Conservation (phyloP, 2,329 filamentous ascomycete species). For the Neofusicoccum ribis region DNA sequence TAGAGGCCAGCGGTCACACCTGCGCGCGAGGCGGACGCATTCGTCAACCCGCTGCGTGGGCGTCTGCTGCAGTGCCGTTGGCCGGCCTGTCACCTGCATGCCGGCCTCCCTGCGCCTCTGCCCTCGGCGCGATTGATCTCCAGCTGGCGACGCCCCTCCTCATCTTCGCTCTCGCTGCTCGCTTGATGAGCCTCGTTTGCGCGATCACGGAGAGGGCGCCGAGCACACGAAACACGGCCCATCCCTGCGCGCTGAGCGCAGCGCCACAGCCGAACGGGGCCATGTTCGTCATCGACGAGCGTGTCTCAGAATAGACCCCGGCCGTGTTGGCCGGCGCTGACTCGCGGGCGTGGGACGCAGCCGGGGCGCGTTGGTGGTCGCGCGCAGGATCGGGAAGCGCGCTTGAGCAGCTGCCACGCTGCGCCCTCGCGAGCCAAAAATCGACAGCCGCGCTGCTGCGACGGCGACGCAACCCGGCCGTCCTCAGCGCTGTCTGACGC, state of each 20-base stretch:
- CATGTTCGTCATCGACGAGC: slow-evolving; percentile 5
- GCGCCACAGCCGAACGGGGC: slow-evolving; percentile 9
- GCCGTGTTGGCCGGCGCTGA: background rate
- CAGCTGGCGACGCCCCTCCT: background rate
- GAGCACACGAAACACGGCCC: slow-evolving; percentile 10
- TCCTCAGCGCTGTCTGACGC: background rate
- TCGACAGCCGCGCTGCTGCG: background rate
- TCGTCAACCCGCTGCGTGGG: background rate
- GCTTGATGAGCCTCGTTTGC: slow-evolving; percentile 12
- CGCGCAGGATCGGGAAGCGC: slow-evolving; percentile 1
- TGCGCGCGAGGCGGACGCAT: background rate
- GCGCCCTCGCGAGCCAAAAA: background rate
- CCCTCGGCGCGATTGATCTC: background rate
- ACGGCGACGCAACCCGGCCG: background rate
- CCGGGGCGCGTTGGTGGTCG: background rate
- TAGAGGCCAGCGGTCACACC: background rate
- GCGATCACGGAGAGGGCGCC: background rate
- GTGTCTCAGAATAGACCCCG: slow-evolving; percentile 8
- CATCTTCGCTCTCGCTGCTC: background rate
- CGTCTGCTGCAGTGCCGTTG: background rate
- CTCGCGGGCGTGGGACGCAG: background rate
- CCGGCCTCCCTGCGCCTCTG: background rate
- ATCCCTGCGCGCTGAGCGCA: background rate
- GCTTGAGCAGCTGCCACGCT: background rate
- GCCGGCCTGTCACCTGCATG: background rate